A percentile compares a stretch with the other conserved stretches of the same genome.
Conservation (phyloP, 2,329 filamentous ascomycete genomes). For the Penicillium crustosum region DNA sequence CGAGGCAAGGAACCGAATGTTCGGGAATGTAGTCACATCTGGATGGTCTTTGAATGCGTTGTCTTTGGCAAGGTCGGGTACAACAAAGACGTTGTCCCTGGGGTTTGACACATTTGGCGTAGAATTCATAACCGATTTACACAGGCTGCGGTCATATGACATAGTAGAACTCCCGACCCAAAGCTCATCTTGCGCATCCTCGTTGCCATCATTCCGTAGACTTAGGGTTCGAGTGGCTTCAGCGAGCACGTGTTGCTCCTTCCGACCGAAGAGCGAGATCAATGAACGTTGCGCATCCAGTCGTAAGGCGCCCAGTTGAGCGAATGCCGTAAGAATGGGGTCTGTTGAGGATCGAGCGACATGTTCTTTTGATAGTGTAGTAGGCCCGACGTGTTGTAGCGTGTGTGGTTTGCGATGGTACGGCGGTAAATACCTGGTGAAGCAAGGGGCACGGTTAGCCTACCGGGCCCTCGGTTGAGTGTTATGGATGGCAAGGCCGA, state of each 20-base stretch:
- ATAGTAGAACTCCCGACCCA: conserved; percentile 20
- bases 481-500: background rate
- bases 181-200: conserved; percentile 5
- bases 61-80: conserved; percentile 36
- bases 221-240: conserved; percentile 28
- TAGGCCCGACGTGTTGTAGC: conserved; percentile 3
- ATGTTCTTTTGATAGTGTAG: background rate
- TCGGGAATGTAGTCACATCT: conserved; percentile 29
- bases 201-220: conserved; percentile 11
- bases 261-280: conserved; percentile 31
- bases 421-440: conserved; percentile 8
- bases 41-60: conserved; percentile 32
- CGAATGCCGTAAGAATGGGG: conserved; percentile 27
- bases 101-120: background rate
- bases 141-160: conserved; percentile 17
- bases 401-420: conserved; percentile 1
- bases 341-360: conserved; percentile 15
- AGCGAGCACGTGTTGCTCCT: conserved; percentile 27
- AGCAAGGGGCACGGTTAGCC: background rate
- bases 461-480: background rate
- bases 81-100: conserved; percentile 16
- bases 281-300: conserved; percentile 22
- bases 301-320: conserved; percentile 29
- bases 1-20: conserved; percentile 51
- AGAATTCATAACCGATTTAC: conserved; percentile 6